Conservation (phyloP, 108 stramenopile species). For the Cafeteria roenbergensis region DNA sequence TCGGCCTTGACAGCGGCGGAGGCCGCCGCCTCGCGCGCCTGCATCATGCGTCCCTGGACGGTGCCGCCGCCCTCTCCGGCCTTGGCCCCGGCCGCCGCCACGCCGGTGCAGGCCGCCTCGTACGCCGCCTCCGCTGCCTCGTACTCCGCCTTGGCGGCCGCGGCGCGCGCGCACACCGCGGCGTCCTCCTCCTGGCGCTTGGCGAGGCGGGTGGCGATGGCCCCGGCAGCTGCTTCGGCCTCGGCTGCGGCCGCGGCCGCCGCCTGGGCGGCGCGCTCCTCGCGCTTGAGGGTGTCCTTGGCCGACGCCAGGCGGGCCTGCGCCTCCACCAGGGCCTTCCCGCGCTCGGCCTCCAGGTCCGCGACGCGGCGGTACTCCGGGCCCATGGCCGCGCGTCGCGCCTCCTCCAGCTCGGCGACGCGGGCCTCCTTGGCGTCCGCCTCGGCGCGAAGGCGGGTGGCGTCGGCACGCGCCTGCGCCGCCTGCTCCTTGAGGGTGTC, state of each 20-base stretch:
- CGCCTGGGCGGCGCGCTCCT: conserved; percentile 43
- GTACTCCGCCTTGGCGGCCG: conserved; percentile 38
- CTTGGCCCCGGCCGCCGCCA: too few relatives aligned
- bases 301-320: conserved; percentile 71
- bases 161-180: conserved; percentile 40
- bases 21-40: conserved; percentile 24
- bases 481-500: too few relatives aligned
- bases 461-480: conserved; percentile 49
- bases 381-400: conserved; percentile 31
- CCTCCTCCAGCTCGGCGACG: conserved; percentile 37
- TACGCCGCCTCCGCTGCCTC: conserved; percentile 51
- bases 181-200: too few relatives aligned
- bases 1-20: conserved; percentile 52
- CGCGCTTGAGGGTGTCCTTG: conserved; percentile 79
- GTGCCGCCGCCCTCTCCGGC: neutral
- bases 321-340: conserved; percentile 37
- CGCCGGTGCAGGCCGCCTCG: neutral
- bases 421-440: conserved; percentile 33
- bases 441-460: conserved; percentile 20
- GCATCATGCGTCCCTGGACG: conserved; percentile 20
- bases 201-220: too few relatives aligned
- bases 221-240: conserved; percentile 51
- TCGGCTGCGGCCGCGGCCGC: conserved; percentile 56
- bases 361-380: too few relatives aligned
- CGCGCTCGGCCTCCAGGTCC: conserved; percentile 41